phyloP scores from a whole-genome alignment of 1,284 basidiomycete species.

The Anthracocystis walkeri region DNA sequence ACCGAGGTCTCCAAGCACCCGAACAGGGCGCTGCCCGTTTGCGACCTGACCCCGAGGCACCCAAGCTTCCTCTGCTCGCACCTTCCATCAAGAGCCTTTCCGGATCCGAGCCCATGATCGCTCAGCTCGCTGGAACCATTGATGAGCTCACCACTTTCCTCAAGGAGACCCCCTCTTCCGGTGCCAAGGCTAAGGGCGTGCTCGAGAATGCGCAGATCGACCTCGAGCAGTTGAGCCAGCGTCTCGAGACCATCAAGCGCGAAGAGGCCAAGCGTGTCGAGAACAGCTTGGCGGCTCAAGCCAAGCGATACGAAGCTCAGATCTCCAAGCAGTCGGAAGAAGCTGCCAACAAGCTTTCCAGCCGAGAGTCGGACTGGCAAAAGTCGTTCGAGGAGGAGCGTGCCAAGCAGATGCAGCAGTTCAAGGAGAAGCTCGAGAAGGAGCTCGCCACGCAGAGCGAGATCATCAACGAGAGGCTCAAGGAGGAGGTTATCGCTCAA shows the following conservation, averaged over 20 bases:
- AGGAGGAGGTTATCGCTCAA: constrained; percentile 93
- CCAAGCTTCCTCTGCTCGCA: constrained; percentile 78
- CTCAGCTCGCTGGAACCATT: constrained; percentile 91
- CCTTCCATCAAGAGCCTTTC: constrained; percentile 82
- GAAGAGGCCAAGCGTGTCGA: constrained; percentile 84
- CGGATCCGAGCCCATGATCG: constrained; percentile 86
- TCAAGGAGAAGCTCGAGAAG: constrained; percentile 85
- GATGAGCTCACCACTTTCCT: constrained; percentile 90
- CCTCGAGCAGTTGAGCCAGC: constrained; percentile 80
- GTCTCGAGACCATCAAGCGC: constrained; percentile 84
- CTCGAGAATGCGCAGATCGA: constrained; percentile 77
- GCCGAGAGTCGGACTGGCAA: constrained; percentile 87
- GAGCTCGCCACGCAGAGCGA: constrained; percentile 91
- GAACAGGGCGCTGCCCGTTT: constrained; percentile 50
- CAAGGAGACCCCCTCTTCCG: constrained; percentile 68
- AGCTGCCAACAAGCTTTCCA: constrained; percentile 83
- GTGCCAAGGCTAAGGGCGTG: constrained; percentile 76
- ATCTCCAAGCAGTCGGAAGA: constrained; percentile 86
- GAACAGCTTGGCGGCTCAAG: constrained; percentile 74
- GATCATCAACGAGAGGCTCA: constrained; percentile 86
- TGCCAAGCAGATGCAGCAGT: constrained; percentile 79
- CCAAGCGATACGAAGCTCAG: constrained; percentile 84
- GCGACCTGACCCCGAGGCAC: constrained; percentile 60
- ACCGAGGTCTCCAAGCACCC: constrained; percentile 62
- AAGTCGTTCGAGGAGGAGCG: constrained; percentile 85